Percentiles rank a stretch among this genome's conserved stretches.
Conservation (phyloP, 768 basidiomycete species). For the Boletus vinaceobasis region DNA sequence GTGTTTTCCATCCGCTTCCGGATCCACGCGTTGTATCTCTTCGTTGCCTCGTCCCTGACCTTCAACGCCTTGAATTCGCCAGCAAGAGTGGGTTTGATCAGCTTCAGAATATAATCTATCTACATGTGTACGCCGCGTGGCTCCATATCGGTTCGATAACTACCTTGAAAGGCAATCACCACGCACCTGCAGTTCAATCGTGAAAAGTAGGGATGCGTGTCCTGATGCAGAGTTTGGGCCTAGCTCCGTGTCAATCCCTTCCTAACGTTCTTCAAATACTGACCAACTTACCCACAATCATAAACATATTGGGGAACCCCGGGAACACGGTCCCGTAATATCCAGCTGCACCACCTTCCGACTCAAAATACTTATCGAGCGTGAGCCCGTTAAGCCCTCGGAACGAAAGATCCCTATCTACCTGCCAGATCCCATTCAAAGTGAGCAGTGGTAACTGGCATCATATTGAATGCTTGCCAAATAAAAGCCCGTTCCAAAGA, state of each 20-base stretch:
- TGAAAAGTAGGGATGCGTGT: not conserved
- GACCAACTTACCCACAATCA: not conserved
- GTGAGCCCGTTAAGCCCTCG: not conserved
- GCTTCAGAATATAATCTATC: not conserved
- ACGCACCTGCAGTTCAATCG: not conserved
- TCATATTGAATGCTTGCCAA: not conserved
- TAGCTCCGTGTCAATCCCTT: not conserved
- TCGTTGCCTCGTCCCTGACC: not conserved
- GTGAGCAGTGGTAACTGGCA: not conserved
- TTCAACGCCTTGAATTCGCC: not conserved
- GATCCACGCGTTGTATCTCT: slow-evolving; percentile 29
- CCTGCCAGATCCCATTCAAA: not conserved
- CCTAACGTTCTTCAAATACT: not conserved
- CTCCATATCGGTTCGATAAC: not conserved
- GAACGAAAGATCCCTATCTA: not conserved
- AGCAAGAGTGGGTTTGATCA: not conserved
- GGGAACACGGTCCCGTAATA: slow-evolving; percentile 54
- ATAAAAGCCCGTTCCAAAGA: slow-evolving; percentile 8
- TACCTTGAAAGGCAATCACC: not conserved
- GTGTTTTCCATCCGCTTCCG: slow-evolving; percentile 38
- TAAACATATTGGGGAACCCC: slow-evolving; percentile 15
- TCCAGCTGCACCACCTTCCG: slow-evolving; percentile 11
- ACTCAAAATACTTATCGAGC: not conserved
- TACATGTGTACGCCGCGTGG: slow-evolving; percentile 6
- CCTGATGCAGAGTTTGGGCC: slow-evolving; percentile 2